Evolutionary conservation across 1,284 basidiomycete genomes (phyloP), one percentile per base, ranked within the genome.

Genomic region (Sutorius eximius): DNA sequence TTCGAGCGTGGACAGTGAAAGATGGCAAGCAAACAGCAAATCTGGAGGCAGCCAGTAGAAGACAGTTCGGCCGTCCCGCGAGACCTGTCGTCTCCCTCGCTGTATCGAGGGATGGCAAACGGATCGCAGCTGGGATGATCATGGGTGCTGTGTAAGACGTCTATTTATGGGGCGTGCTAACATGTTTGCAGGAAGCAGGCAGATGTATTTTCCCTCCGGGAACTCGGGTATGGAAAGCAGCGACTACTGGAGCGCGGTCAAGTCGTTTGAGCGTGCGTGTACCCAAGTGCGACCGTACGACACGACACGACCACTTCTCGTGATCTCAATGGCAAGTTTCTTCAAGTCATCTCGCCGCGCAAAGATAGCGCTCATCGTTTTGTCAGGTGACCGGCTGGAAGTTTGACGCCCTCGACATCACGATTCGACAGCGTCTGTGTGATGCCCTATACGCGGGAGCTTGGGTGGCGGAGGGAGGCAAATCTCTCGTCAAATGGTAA

Each of bases 301-400:
- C 16, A 30, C 9, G 18, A 10, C 3, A 11, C 5, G 12, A 20
- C 6, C 7, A 12, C n/a, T 32, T 11, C 15, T 53, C 11, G 16
- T n/a, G 11, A 16, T 54, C 29, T 45, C 37, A 2, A 18, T 45
- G 33, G 52, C n/a, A 5, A 44, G 51, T 11, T 20, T 24, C 12
- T n/a, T 18, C 16, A 16, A 9, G 16, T 10, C 15, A 33, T 33
- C 18, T 11, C 4, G 9, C 10, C 1, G 20, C 9, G 29, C 55
- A n/a, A 24, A 0, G 8, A 27, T 4, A 15, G 12, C 6, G 0
- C 5, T n/a, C 6, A 32, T 10, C 3, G 1, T 10, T 16, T 12
- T 24, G 16, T 36, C 36, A 56, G 55, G 45, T 56, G 24, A 29
- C 38, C 4, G 52, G 52, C 5, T 59, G 56, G 56, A 38, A 30